Evolutionary conservation across 2,329 filamentous ascomycete genomes (phyloP).

Genomic region (Aspergillus hortae): DNA sequence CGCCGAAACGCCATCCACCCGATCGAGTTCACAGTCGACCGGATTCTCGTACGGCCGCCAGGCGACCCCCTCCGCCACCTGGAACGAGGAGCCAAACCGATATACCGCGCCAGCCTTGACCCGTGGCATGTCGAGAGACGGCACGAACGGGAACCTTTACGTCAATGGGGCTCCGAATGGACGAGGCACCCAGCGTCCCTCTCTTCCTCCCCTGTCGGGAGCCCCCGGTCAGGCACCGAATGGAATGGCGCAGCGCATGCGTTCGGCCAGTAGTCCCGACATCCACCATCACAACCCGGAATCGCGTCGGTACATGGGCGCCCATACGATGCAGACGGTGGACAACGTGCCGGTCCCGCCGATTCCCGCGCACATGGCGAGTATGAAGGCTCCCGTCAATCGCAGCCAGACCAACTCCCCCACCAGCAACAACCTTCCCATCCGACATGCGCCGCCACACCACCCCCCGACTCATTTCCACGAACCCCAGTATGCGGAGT

Average conservation of each 20-base stretch:
- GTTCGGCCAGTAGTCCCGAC: constrained; percentile 93
- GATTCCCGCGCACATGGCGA: constrained; percentile 67
- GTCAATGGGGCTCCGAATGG: constrained; percentile 61
- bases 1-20: constrained; percentile 62
- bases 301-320: constrained; percentile 49
- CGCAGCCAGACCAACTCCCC: constrained; percentile 83
- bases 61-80: constrained; percentile 61
- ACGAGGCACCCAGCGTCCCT: constrained; percentile 62
- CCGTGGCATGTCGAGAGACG: constrained; percentile 74
- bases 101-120: constrained; percentile 88
- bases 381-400: constrained; percentile 58
- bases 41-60: constrained; percentile 80
- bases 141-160: constrained; percentile 62
- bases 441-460: constrained; percentile 58
- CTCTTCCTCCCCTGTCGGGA: constrained; percentile 64
- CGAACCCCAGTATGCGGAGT: constrained; percentile 37
- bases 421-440: constrained; percentile 59
- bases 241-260: constrained; percentile 63
- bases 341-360: constrained; percentile 68
- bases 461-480: constrained; percentile 42
- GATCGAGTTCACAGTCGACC: constrained; percentile 52
- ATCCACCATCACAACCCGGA: constrained; percentile 67
- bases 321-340: constrained; percentile 51
- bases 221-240: constrained; percentile 50
- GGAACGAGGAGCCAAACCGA: constrained; percentile 71